Evolutionary conservation across 2,329 filamentous ascomycete genomes (phyloP).

Genomic region (Hymenoscyphus fraxineus): DNA sequence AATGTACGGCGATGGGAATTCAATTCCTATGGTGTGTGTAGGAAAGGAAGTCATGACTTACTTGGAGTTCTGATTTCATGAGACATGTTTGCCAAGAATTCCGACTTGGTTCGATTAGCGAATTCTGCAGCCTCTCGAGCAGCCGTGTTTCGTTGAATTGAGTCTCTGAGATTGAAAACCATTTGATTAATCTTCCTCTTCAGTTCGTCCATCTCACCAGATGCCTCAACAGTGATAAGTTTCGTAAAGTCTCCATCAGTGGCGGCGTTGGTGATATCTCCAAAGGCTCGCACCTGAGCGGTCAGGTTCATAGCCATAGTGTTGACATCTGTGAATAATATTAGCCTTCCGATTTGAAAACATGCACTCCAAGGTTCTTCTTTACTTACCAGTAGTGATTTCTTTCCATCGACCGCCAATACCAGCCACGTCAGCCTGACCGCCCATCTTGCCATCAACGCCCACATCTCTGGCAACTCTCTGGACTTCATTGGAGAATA

Average conservation of each 20-base stretch:
- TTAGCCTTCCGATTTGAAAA: slow-evolving; percentile 8
- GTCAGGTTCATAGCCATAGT: slow-evolving; percentile 64
- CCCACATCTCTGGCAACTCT: slow-evolving; percentile 94
- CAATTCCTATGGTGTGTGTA: background rate
- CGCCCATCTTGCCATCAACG: slow-evolving; percentile 97
- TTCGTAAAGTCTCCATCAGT: slow-evolving; percentile 97
- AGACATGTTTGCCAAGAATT: slow-evolving; percentile 98
- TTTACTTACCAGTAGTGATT: slow-evolving; percentile 72
- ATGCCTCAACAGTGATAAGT: slow-evolving; percentile 93
- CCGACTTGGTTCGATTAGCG: slow-evolving; percentile 96
- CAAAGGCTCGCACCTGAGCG: slow-evolving; percentile 95
- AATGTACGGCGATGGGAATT: background rate
- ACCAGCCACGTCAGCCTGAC: slow-evolving; percentile 89
- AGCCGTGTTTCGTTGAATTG: slow-evolving; percentile 93
- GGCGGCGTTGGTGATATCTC: slow-evolving; percentile 95
- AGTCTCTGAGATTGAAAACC: slow-evolving; percentile 92
- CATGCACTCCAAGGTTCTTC: too few species aligned
- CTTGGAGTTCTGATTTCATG: slow-evolving; percentile 98
- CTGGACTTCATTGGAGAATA: slow-evolving; percentile 95
- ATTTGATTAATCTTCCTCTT: slow-evolving; percentile 99
- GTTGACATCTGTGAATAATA: slow-evolving; percentile 32
- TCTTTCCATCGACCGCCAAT: slow-evolving; percentile 96
- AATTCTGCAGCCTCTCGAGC: slow-evolving; percentile 93
- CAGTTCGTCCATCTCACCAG: slow-evolving; percentile 97
- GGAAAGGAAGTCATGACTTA: slow-evolving; percentile 6